Evolutionary conservation across 176 grass and related monocot genomes (phyloP).

Genomic region (Carex myosuroides): DNA sequence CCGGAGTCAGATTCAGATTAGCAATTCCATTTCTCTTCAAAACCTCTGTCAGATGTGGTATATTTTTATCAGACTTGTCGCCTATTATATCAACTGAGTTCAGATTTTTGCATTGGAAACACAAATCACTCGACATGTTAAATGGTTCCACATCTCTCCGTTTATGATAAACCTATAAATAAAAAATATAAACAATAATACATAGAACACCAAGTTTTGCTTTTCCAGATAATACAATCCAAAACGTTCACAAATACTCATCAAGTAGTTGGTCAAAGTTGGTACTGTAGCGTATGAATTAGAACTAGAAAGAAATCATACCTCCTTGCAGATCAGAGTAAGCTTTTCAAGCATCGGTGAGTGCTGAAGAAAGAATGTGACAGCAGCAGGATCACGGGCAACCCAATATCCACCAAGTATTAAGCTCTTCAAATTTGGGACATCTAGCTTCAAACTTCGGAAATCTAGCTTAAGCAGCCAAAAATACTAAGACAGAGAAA

Average conservation of each 20-base stretch:
- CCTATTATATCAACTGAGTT: not conserved
- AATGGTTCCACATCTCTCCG: not conserved
- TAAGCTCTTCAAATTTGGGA: conserved; percentile 17
- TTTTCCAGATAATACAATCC: not conserved
- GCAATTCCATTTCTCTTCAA: conserved; percentile 15
- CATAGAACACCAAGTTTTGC: not conserved
- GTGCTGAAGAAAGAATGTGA: conserved; percentile 16
- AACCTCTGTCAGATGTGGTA: not conserved
- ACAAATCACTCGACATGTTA: not conserved
- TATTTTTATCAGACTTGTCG: not conserved
- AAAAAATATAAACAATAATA: not conserved
- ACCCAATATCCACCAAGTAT: conserved; percentile 18
- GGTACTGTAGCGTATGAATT: not conserved
- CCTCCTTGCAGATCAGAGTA: conserved; percentile 2
- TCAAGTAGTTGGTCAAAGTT: not conserved
- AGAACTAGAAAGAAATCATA: not conserved
- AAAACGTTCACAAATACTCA: not conserved
- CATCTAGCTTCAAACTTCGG: conserved; percentile 3
- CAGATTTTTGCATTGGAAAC: conserved; percentile 7
- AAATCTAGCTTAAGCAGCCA: not conserved
- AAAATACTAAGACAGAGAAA: not conserved
- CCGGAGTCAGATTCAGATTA: not conserved
- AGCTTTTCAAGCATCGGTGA: conserved; percentile 15
- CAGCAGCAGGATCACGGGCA: not conserved
- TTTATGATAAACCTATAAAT: not conserved